Evolutionary conservation across 352 stramenopile species (phyloP).

Genomic region (Phytophthora tubulina): DNA sequence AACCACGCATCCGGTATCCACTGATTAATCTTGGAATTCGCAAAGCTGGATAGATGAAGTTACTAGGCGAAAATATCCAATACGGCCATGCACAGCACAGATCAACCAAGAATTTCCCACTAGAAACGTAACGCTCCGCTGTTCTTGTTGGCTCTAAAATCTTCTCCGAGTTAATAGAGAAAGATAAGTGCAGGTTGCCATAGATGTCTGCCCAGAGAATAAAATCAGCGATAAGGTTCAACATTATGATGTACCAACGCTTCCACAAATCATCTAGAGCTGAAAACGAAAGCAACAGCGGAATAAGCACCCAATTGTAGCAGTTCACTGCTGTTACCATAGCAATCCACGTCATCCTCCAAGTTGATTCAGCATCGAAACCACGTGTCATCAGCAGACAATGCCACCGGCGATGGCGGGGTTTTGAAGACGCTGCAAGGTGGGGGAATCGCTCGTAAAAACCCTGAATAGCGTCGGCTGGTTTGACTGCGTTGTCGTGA

Average conservation of each 20-base stretch:
- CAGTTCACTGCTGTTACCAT: slow-evolving; percentile 47
- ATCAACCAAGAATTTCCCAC: slow-evolving; percentile 46
- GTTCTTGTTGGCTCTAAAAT: slow-evolving; percentile 50
- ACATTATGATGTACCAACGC: slow-evolving; percentile 39
- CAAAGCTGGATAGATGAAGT: slow-evolving; percentile 19
- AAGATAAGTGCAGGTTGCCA: slow-evolving; percentile 59
- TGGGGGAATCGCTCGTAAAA: slow-evolving; percentile 65
- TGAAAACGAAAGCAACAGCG: slow-evolving; percentile 59
- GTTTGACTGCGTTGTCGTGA: slow-evolving; percentile 36
- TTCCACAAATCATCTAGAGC: slow-evolving; percentile 38
- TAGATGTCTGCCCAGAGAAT: slow-evolving; percentile 65
- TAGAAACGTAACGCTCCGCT: slow-evolving; percentile 50
- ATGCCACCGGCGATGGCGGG: slow-evolving; percentile 45
- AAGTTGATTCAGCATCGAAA: slow-evolving; percentile 50
- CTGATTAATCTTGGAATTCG: slow-evolving; percentile 50
- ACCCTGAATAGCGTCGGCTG: slow-evolving; percentile 56
- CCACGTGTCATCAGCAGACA: slow-evolving; percentile 43
- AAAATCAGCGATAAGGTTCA: slow-evolving; percentile 47
- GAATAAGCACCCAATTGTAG: slow-evolving; percentile 68
- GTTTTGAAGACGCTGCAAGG: slow-evolving; percentile 23
- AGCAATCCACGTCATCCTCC: slow-evolving; percentile 61
- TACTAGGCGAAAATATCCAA: slow-evolving; percentile 39
- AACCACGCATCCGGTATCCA: slow-evolving; percentile 48
- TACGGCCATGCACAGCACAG: slow-evolving; percentile 50
- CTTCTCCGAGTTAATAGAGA: slow-evolving; percentile 57